Conservation (phyloP, 805 yeast genomes). For the Kazachstania kunashirensis region DNA sequence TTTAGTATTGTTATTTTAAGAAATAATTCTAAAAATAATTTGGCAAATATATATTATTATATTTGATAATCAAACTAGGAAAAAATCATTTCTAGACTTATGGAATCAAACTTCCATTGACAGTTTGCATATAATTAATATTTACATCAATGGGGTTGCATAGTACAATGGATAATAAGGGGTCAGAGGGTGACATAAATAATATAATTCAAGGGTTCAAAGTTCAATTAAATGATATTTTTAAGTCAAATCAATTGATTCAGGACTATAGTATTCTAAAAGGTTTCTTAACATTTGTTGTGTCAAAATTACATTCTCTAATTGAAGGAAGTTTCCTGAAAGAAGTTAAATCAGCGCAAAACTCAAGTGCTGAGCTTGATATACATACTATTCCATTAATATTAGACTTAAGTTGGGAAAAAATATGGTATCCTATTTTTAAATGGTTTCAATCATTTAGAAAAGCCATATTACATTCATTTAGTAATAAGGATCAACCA, state of each 20-base stretch:
- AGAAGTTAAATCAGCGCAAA: constrained; percentile 10
- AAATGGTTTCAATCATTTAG: constrained; percentile 41
- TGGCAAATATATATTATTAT: no score
- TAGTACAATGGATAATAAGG: no score
- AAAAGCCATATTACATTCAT: constrained; percentile 10
- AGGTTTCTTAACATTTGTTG: constrained; percentile 23
- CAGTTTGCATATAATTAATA: no score
- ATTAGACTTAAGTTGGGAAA: constrained; percentile 49
- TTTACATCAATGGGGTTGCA: no score
- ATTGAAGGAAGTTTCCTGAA: constrained; percentile 4
- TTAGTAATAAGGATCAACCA: constrained; percentile 15
- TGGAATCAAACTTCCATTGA: no score
- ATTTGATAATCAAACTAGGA: no score
- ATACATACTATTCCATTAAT: constrained; percentile 16
- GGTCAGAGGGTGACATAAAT: no score
- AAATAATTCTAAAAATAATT: no score
- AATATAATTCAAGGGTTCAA: constrained; percentile 13
- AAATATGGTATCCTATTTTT: constrained; percentile 55
- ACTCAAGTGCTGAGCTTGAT: constrained; percentile 5
- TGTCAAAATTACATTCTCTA: constrained; percentile 19
- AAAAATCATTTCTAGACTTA: no score
- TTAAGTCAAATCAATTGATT: constrained; percentile 17
- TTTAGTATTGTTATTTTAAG: no score
- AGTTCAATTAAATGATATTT: constrained; percentile 18
- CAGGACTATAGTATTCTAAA: constrained; percentile 23